Percentiles rank a stretch among this genome's conserved stretches.
Conservation (phyloP, 2,329 filamentous ascomycete genomes). For the Alternaria sp. region DNA sequence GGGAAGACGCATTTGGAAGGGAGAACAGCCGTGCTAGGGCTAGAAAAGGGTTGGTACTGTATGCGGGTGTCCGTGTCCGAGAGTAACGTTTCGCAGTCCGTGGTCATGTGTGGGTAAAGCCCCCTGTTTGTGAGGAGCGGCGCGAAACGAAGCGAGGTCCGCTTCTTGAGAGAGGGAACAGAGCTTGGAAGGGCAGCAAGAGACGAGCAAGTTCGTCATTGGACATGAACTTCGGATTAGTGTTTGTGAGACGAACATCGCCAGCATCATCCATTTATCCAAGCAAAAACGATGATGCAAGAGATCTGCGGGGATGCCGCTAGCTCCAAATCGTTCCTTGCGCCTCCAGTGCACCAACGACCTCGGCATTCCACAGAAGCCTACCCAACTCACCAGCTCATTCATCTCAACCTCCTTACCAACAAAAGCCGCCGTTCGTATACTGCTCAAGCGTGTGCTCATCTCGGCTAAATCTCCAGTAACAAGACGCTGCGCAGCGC, state of each 20-base stretch:
- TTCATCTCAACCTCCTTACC: constrained; percentile 2
- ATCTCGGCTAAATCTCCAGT: constrained; percentile 5
- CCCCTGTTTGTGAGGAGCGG: constrained; percentile 8
- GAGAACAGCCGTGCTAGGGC: constrained; percentile 12
- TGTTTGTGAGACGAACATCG: neutral
- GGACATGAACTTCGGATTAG: too few relatives aligned
- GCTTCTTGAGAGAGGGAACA: neutral
- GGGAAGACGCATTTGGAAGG: neutral
- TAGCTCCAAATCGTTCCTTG: constrained; percentile 1
- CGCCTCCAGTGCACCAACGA: constrained; percentile 4
- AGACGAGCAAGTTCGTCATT: neutral
- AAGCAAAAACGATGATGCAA: neutral
- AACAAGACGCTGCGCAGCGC: constrained; percentile 8
- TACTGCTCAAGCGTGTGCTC: neutral
- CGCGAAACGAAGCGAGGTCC: constrained; percentile 1
- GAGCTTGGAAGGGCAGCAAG: neutral
- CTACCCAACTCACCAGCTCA: neutral
- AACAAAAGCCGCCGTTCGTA: constrained; percentile 4
- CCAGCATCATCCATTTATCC: neutral
- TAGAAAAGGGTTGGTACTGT: constrained; percentile 9
- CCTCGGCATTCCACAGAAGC: neutral
- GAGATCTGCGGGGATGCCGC: constrained; percentile 2
- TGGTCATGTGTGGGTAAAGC: constrained; percentile 1
- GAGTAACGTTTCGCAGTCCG: constrained; percentile 22
- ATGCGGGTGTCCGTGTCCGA: constrained; percentile 13